Base-by-base conservation (phyloP, 805 yeast genomes). In the Cyberlindnera saturnus region DNA sequence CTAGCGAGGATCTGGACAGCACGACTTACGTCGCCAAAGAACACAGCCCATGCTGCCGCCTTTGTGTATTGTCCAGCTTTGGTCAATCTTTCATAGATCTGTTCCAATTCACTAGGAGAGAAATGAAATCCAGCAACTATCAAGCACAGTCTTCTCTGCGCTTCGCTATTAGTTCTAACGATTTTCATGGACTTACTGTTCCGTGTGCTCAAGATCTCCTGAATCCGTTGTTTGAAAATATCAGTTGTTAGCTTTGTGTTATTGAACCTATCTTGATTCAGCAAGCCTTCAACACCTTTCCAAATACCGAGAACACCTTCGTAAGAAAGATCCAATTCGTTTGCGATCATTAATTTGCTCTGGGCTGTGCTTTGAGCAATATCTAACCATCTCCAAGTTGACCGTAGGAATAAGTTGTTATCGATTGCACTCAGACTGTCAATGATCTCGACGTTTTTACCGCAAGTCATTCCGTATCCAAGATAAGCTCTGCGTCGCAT, bases 11-110 rank as follows among this genome's bases (percentile, higher is more conserved):
- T 82, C 35, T 78, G 79, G 4, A 90, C 85, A 0, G 97, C 96
- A 39, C 80, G 73, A 3, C 77, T 73, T 3, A 91, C 85, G 60
- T 89, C 86, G 6, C 96, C 96, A 59, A 87, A 91, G 62, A 91
- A 91, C 0, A 89, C 90, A 0, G 97, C 97, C 95, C 96, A 87
- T 0, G 95, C 98, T 1, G 97, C 99, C 1, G 99, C 98, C 58
- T 91, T 82, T 48, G 89, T 96, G 48, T 75, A 75, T 46, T 77
- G 74, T 0, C 85, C 89, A 14, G 67, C 61, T 0, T 66, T 62
- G 18, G 82, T 77, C 34, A 91, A 69, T 34, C 70, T 68, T 18
- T 66, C 64, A 33, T 86, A 72, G 48, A 82, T 80, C 33, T 75
- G 79, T 50, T 89, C 95, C 48, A 88, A 73, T 58, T 87, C 95